Conservation (phyloP, 129 eudicot species). For the Tanacetum coccineum region DNA sequence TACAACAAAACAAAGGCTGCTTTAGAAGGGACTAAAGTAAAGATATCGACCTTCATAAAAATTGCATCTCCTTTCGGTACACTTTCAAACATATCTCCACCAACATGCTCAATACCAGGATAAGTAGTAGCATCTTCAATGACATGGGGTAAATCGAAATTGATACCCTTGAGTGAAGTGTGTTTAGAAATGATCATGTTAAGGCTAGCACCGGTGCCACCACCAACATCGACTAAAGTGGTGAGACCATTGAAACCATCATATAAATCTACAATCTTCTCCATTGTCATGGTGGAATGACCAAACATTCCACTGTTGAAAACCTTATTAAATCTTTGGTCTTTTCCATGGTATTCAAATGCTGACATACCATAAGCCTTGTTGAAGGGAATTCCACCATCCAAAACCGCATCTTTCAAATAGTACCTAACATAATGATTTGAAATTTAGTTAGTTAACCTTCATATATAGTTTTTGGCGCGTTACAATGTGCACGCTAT, state of each 20-base stretch:
- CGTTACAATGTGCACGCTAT: too few species aligned
- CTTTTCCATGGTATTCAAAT: constrained; percentile 54
- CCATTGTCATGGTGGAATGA: constrained; percentile 54
- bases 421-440: constrained; percentile 42
- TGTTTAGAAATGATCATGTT: too few species aligned
- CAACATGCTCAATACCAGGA: constrained; percentile 56
- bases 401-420: constrained; percentile 60
- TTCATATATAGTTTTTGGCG: neutral
- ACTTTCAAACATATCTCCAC: too few species aligned
- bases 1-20: neutral
- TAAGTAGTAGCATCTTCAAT: constrained; percentile 39
- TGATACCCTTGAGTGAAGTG: too few species aligned
- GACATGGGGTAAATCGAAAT: too few species aligned
- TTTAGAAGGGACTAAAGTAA: neutral
- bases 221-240: too few species aligned
- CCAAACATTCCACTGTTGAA: constrained; percentile 38
- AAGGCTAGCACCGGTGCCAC: too few species aligned
- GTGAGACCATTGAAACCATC: too few species aligned
- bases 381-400: constrained; percentile 69
- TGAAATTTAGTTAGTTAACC: neutral
- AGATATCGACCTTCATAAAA: constrained; percentile 58
- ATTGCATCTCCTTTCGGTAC: constrained; percentile 42
- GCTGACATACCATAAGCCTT: constrained; percentile 30
- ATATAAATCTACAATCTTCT: constrained; percentile 54
- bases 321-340: constrained; percentile 43